phyloP scores from a whole-genome alignment of 805 yeast genomes.

The Nakazawaea ishiwadae region DNA sequence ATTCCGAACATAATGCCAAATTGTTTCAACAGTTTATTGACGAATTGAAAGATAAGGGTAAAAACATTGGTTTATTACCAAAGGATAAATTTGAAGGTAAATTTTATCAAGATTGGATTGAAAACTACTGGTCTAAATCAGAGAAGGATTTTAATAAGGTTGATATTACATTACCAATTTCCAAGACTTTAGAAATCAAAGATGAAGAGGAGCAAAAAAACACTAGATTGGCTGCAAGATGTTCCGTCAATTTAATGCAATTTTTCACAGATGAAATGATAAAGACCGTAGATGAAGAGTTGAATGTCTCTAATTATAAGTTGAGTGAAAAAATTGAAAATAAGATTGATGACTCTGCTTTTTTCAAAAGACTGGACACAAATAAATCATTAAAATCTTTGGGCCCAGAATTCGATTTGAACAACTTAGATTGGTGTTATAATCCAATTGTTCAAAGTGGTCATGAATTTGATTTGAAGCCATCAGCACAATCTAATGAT shows the following conservation, averaged over 20 bases:
- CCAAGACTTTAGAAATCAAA: constrained; percentile 62
- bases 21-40: constrained; percentile 56
- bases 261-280: constrained; percentile 85
- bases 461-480: constrained; percentile 75
- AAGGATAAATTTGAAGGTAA: constrained; percentile 83
- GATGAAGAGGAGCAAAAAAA: constrained; percentile 72
- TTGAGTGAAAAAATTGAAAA: constrained; percentile 74
- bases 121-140: constrained; percentile 30
- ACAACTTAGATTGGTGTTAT: constrained; percentile 87
- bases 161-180: constrained; percentile 52
- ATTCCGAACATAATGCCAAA: constrained; percentile 65
- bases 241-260: constrained; percentile 76
- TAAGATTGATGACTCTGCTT: constrained; percentile 74
- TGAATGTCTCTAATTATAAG: constrained; percentile 65
- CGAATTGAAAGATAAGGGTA: constrained; percentile 38
- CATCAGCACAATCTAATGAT: constrained; percentile 73
- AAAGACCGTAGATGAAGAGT: constrained; percentile 80
- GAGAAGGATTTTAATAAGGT: constrained; percentile 37
- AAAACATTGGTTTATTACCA: constrained; percentile 58
- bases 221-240: constrained; percentile 66
- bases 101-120: constrained; percentile 75
- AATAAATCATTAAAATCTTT: constrained; percentile 46
- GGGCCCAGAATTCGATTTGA: constrained; percentile 69
- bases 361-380: constrained; percentile 47
- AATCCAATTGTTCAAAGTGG: constrained; percentile 90